Evolutionary conservation across 2,329 filamentous ascomycete species (phyloP).

Genomic region (Diaporthe citriasiana): DNA sequence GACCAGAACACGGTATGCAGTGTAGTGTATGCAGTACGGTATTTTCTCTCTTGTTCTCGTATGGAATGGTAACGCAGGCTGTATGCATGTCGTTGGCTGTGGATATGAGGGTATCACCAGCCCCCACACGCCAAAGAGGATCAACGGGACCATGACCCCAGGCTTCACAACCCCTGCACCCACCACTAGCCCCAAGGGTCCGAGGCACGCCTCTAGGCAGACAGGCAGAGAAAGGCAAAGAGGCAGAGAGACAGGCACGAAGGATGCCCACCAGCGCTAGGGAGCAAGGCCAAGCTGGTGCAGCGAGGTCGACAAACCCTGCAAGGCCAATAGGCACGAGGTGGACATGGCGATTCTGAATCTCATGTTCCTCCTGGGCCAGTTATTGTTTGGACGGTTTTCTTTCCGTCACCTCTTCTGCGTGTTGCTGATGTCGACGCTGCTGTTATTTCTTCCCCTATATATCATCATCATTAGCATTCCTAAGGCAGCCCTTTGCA

Average conservation of each 20-base stretch:
- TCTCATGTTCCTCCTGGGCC: slow-evolving; percentile 9
- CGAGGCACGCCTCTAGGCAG: background rate
- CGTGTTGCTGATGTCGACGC: background rate
- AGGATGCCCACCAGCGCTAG: background rate
- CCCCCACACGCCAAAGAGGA: slow-evolving; percentile 9
- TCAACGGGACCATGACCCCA: background rate
- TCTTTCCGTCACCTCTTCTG: background rate
- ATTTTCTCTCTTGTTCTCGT: background rate
- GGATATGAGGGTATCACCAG: slow-evolving; percentile 30
- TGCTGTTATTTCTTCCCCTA: background rate
- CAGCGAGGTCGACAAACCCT: slow-evolving; percentile 3
- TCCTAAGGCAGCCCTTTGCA: slow-evolving; percentile 13
- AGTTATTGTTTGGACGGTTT: slow-evolving; percentile 2
- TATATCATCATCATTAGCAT: slow-evolving; percentile 16
- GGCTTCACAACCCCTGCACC: too few species aligned
- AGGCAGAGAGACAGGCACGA: background rate
- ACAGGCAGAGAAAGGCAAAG: background rate
- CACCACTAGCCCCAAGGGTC: background rate
- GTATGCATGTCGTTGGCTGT: background rate
- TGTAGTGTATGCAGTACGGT: background rate
- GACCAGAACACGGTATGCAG: background rate
- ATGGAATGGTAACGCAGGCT: background rate
- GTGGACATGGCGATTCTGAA: slow-evolving; percentile 25
- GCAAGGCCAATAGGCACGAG: slow-evolving; percentile 3
- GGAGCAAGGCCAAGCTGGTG: slow-evolving; percentile 6